Evolutionary conservation across 2,329 filamentous ascomycete species (phyloP), one percentile per base, ranked within the genome.

Genomic region (Chaetomiaceae sp.): DNA sequence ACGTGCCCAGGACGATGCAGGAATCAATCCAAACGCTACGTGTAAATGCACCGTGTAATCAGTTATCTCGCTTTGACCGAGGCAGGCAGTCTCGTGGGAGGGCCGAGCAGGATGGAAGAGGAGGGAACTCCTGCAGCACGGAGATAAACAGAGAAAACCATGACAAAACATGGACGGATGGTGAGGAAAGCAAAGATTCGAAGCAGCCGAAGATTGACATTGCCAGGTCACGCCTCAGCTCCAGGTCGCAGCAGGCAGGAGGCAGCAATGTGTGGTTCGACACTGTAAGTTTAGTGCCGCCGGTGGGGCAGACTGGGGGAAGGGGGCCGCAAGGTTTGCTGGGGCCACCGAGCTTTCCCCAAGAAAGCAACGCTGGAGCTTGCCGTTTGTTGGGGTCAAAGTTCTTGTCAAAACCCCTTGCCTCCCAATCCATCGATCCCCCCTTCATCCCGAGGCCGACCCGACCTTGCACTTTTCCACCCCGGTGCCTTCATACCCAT

Each of bases 271-370:
- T 8, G 25, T 13, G n/a, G 9, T 7, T 21, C 21, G 13, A 14
- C 35, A n/a, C 35, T 39, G 19, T 23, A 13, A 27, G n/a, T n/a
- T n/a, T n/a, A n/a, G n/a, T 10, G 16, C 25, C 30, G 10, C 12
- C 13, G 10, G n/a, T 43, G 40, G 39, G 31, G 39, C 30, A 5
- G 34, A 17, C 21, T 43, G 21, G 31, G 39, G 46, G 31, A 47
- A n/a, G n/a, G n/a, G n/a, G n/a, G n/a, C n/a, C n/a, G 23, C 41
- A 25, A 47, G 47, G 50, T 13, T 42, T 45, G 47, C 44, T 45
- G 25, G 44, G 33, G 44, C 45, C 51, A 56, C 42, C 19, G 43
- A 51, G 51, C 54, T 54, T 53, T 51, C 40, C 48, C 55, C 48
- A 54, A 51, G 44, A 19, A 13, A 48, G 30, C 38, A 27, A 13